Evolutionary conservation across 805 yeast genomes (phyloP), one percentile per base, ranked within the genome.

Genomic region (Zygoascus bituminiphila): DNA sequence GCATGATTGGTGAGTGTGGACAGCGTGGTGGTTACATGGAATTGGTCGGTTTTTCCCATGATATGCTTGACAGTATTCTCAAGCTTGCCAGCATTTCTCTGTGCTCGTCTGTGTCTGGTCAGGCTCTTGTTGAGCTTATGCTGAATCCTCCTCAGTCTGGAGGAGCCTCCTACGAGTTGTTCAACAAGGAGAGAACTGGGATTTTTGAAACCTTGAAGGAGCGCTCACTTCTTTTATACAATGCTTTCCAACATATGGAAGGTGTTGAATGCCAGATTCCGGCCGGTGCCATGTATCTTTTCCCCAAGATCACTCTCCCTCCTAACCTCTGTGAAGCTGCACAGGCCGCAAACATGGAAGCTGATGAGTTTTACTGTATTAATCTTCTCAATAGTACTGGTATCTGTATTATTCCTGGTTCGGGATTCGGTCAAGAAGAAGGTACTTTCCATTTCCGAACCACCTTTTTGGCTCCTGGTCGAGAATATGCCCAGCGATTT

Each of bases 21-120:
- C 98, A 93, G 72, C 81, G 99, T 69, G 99, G 98, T 59, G 99
- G 99, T 5, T 93, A 89, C 72, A 85, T 93, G 93, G 99, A 93
- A 68, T 69, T 89, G 6, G 76, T 82, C 9, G 96, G 96, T 1
- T 85, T 93, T 67, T 70, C 75, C 12, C 73, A 72, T 2, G 88
- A 83, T 41, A 82, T 89, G 15, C 69, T 74, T 57, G 84, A 78
- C 25, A 76, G 85, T 48, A 74, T 93, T 46, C 73, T 84, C 66
- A 93, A 93, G 69, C 71, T 94, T 57, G 94, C 95, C 15, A 84
- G 95, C 10, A 88, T 93, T 56, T 82, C 93, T 25, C 74, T 93
- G 48, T 93, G 98, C 65, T 91, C 98, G 0, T 96, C 88, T 1
- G 96, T 91, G 39, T 76, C 91, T 1, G 98, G 98, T 45, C 99